Percentiles rank a stretch among this genome's conserved stretches.
phyloP scores from a whole-genome alignment of 2,329 filamentous ascomycete genomes.

The Mariannaea sp. region DNA sequence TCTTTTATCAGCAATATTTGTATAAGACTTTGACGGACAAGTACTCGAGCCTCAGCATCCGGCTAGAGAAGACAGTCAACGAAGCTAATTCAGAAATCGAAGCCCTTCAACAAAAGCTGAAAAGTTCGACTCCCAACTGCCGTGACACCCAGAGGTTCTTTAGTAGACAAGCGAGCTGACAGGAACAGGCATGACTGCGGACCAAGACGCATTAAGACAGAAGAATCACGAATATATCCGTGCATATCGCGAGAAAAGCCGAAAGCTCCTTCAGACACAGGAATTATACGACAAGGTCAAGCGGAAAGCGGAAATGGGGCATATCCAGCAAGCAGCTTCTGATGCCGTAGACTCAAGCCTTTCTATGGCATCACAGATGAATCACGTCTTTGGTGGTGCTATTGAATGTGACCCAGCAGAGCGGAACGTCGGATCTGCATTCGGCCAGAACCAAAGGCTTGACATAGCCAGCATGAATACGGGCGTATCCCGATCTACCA shows the following conservation, averaged over 20 bases:
- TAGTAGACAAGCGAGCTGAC: conserved; percentile 9
- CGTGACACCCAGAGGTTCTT: not conserved
- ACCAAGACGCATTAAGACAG: conserved; percentile 66
- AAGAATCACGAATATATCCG: conserved; percentile 75
- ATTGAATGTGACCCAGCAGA: not conserved
- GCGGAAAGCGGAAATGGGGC: conserved; percentile 57
- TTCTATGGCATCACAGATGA: conserved; percentile 22
- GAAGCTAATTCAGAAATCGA: conserved; percentile 77
- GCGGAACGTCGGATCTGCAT: conserved; percentile 8
- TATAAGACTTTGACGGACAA: conserved; percentile 75
- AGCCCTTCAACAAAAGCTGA: conserved; percentile 66
- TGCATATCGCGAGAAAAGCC: conserved; percentile 71
- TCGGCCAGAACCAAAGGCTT: conserved; percentile 23
- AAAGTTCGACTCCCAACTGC: conserved; percentile 51
- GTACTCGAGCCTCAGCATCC: conserved; percentile 65
- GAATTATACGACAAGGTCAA: conserved; percentile 67
- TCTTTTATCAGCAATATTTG: conserved; percentile 77
- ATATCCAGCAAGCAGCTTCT: conserved; percentile 60
- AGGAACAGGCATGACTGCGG: conserved; percentile 56
- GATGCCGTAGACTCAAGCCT: conserved; percentile 46
- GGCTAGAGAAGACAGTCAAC: conserved; percentile 74
- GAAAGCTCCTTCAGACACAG: conserved; percentile 70
- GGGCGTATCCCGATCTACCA: conserved; percentile 17
- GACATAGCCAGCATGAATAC: conserved; percentile 29
- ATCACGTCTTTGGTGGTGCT: conserved; percentile 15